Percentiles rank a stretch among this genome's conserved stretches.
phyloP scores from a whole-genome alignment of 192 early-diverging fungal species.

The Allomyces macrogynus region DNA sequence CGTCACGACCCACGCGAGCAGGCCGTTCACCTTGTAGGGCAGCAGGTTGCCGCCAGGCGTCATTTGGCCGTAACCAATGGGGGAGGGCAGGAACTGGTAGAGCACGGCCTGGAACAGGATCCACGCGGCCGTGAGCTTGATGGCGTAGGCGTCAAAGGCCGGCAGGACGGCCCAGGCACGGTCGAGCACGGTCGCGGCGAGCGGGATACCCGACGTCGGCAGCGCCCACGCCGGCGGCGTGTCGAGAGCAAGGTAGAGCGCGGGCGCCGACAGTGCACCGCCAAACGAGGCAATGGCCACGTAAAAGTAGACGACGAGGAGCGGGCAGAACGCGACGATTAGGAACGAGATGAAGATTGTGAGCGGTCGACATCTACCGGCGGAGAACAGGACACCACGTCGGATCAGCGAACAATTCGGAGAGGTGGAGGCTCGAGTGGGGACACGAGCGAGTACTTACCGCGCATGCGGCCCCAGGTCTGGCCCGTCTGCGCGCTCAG shows the following conservation, averaged over 20 bases:
- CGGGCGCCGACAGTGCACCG: constrained; percentile 39
- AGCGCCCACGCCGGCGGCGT: constrained; percentile 11
- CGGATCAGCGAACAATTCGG: not conserved
- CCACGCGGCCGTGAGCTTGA: constrained; percentile 40
- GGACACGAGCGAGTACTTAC: constrained; percentile 12
- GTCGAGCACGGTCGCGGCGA: not conserved
- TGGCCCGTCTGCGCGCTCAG: constrained; percentile 33
- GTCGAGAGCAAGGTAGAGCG: constrained; percentile 13
- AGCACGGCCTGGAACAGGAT: constrained; percentile 44
- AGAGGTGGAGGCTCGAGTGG: not conserved
- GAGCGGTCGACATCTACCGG: constrained; percentile 18
- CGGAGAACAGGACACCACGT: not conserved
- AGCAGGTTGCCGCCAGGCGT: constrained; percentile 54
- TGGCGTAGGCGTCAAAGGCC: constrained; percentile 20
- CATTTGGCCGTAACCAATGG: constrained; percentile 52
- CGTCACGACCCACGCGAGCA: constrained; percentile 48
- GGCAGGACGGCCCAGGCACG: constrained; percentile 12
- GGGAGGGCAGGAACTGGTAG: constrained; percentile 42
- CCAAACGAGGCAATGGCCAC: constrained; percentile 39
- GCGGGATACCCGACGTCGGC: constrained; percentile 4
- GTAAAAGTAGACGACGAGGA: constrained; percentile 47
- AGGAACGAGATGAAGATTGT: constrained; percentile 27
- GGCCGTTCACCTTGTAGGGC: constrained; percentile 59
- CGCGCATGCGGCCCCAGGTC: constrained; percentile 55
- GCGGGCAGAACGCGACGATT: constrained; percentile 40